Conservation (phyloP, 805 yeast genomes). For the Scheffersomyces ergatensis region DNA sequence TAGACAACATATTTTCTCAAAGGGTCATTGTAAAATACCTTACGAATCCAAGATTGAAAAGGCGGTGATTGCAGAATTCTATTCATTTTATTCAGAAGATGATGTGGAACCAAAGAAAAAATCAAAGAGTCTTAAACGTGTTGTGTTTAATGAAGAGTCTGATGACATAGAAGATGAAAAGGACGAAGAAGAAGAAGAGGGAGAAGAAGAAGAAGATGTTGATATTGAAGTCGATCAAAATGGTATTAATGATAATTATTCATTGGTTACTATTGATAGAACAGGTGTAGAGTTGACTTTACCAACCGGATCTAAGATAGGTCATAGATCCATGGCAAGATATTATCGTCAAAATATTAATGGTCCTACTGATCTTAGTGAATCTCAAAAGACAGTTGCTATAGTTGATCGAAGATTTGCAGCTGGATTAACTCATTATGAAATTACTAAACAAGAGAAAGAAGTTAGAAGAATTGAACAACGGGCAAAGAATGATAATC, state of each 20-base stretch:
- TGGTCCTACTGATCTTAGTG: constrained; percentile 32
- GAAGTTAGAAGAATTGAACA: constrained; percentile 20
- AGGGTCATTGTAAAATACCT: constrained; percentile 47
- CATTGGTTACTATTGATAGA: constrained; percentile 44
- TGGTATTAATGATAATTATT: constrained; percentile 20
- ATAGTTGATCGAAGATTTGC: constrained; percentile 63
- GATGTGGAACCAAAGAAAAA: constrained; percentile 7
- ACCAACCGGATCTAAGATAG: constrained; percentile 76
- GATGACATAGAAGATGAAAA: constrained; percentile 8
- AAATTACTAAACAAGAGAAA: constrained; percentile 33
- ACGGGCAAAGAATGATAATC: constrained; percentile 19
- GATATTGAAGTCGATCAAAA: constrained; percentile 12
- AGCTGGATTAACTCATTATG: constrained; percentile 29
- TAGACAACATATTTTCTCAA: constrained; percentile 41
- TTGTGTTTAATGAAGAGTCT: constrained; percentile 21
- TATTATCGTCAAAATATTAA: constrained; percentile 62
- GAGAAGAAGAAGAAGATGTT: constrained; percentile 11
- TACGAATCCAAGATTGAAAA: constrained; percentile 42
- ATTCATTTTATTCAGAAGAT: constrained; percentile 27
- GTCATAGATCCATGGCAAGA: constrained; percentile 75
- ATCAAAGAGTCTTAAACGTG: constrained; percentile 16
- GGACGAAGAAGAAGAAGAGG: constrained; percentile 4
- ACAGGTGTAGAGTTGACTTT: constrained; percentile 66
- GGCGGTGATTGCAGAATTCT: constrained; percentile 33
- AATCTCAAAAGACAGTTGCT: constrained; percentile 71